phyloP scores from a whole-genome alignment of 371 early-diverging fungal species.

The Globomyces sp. region DNA sequence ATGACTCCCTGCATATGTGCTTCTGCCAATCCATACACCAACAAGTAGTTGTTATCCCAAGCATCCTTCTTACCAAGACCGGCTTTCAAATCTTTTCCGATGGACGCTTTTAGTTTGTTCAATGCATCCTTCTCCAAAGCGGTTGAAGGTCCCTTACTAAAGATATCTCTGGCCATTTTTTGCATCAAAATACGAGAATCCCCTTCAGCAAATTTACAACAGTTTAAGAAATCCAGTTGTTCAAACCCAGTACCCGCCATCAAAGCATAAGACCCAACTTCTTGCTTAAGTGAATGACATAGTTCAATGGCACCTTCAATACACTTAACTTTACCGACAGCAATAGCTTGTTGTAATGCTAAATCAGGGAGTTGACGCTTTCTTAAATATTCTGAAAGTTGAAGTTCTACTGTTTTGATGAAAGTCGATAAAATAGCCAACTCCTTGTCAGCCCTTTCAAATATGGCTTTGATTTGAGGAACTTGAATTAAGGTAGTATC shows the following conservation, averaged over 20 bases:
- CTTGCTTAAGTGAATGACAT: neutral
- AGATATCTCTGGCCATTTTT: slow-evolving; percentile 4
- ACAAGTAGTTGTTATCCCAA: slow-evolving; percentile 2
- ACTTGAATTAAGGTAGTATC: slow-evolving; percentile 5
- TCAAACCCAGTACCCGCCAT: slow-evolving; percentile 7
- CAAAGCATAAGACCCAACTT: slow-evolving; percentile 5
- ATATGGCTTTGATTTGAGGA: neutral
- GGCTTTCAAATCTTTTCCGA: neutral
- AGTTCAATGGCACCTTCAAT: slow-evolving; percentile 1
- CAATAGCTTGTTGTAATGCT: neutral
- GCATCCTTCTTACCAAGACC: neutral
- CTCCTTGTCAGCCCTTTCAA: slow-evolving; percentile 6
- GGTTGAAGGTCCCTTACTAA: neutral
- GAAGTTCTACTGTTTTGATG: neutral
- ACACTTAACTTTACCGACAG: neutral
- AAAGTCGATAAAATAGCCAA: neutral
- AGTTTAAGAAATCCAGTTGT: slow-evolving; percentile 3
- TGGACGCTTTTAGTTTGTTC: neutral
- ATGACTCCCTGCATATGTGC: neutral
- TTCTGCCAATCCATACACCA: slow-evolving; percentile 6
- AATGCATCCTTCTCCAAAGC: neutral
- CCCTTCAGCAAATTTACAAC: slow-evolving; percentile 5
- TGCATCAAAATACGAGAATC: slow-evolving; percentile 1
- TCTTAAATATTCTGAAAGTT: neutral
- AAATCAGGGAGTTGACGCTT: neutral